Conservation (phyloP, 192 early-diverging fungal species). For the Nowakowskiella sp. region DNA sequence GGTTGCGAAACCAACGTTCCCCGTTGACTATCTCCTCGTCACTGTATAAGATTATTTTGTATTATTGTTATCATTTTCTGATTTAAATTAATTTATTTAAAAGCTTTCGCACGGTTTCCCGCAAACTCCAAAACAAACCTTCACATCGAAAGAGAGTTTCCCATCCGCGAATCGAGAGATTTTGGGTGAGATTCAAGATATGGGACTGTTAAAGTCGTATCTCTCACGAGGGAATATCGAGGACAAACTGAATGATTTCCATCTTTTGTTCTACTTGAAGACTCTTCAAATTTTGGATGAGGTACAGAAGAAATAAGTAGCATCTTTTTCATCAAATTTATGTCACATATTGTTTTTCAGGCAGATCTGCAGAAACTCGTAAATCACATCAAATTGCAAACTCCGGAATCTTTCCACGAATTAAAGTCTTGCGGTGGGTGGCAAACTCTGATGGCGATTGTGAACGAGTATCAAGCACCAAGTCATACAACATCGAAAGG, state of each 20-base stretch:
- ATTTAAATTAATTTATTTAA: conserved; percentile 9
- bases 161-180: conserved; percentile 73
- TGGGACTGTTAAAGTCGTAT: conserved; percentile 48
- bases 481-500: background rate
- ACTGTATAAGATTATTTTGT: conserved; percentile 48
- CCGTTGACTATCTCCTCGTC: conserved; percentile 91
- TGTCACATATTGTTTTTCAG: conserved; percentile 4
- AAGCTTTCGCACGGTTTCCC: conserved; percentile 88
- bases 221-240: conserved; percentile 39
- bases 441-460: conserved; percentile 61
- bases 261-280: conserved; percentile 66
- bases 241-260: conserved; percentile 71
- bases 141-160: conserved; percentile 52
- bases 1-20: conserved; percentile 90
- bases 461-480: conserved; percentile 25
- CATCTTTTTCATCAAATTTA: background rate
- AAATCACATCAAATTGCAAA: conserved; percentile 12
- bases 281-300: conserved; percentile 56
- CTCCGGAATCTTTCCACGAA: conserved; percentile 32
- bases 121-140: conserved; percentile 63
- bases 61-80: conserved; percentile 5
- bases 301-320: conserved; percentile 11
- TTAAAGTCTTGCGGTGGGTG: conserved; percentile 53
- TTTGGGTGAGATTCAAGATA: conserved; percentile 45
- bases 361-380: conserved; percentile 15